Base-by-base conservation (phyloP, 352 stramenopile species). In the Phytophthora constricta region DNA sequence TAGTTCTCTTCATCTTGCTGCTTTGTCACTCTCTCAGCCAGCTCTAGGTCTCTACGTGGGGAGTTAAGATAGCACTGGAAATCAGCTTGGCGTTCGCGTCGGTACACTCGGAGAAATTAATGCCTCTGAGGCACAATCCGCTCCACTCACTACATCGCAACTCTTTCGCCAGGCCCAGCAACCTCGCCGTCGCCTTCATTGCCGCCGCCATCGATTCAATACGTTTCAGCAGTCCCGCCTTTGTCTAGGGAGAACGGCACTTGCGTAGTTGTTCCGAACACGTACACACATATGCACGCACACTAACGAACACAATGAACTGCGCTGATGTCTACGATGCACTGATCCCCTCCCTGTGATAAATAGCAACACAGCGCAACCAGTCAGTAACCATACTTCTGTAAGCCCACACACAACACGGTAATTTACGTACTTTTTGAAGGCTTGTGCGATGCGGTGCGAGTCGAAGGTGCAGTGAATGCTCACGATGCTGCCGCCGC, bases 381-480 rank as follows among this genome's bases (percentile, higher is more conserved):
- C 22, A 62, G 55, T 70, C 34, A 65, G 33, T 8, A 50, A 58
- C 43, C 14, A 62, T 10, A 41, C 39, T 37, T 62, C 37, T 63
- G 56, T 50, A n/a, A n/a, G 51, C 43, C 19, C 47, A 46, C 27
- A 16, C 19, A 69, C 5, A 62, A 42, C 37, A 54, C 22, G 37
- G 20, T 22, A 42, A 25, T 20, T 27, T 25, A 87, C 86, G 59
- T 88, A 96, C 88, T 91, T 93, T 77, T 76, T 75, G 70, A 96
- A 96, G 45, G 88, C 83, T 58, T 92, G 78, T 17, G 88, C 86
- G 52, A 96, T 87, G 65, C 85, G 83, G 68, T 84, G 85, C 72
- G 88, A 96, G 76, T 96, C 88, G 53, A 95, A 96, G 43, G 87
- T 96, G 75, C 84, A 93, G 72, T 96, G 88, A 50, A 96, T 93